Base-by-base conservation (phyloP, 371 early-diverging fungal genomes). In the Batkoa obscura region DNA sequence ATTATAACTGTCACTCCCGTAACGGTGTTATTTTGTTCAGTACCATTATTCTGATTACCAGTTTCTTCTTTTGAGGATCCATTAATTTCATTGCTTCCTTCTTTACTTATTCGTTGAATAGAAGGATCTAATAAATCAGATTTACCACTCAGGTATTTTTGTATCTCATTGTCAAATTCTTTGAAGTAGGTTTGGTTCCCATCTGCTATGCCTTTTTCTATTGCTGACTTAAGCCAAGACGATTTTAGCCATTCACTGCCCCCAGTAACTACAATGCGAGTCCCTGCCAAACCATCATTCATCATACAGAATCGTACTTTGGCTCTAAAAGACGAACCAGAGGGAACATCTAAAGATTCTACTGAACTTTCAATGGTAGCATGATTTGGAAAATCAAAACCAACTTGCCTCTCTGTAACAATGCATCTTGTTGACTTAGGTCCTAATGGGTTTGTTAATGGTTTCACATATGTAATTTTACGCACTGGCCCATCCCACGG, bases 331-430 rank as follows among this genome's bases (percentile, higher is more conserved):
- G 79, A 69, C 23, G 80, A 73, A n/a, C 87, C 88, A 36, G 86
- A 87, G 6, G 94, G 92, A 0, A 92, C 78, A 61, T 84, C 84
- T 1, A 90, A 90, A 12, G 94, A 49, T n/a, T 49, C 50, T 6
- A 49, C 23, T 6, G 50, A n/a, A 3, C 33, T 33, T 12, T 31
- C 33, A 31, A 49, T 33, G 6, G 15, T 49, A 23, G 35, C 33
- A 8, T 33, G 33, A 23, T 49, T 49, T n/a, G 10, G 10, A n/a
- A 15, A 23, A 3, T 12, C 17, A n/a, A n/a, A n/a, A n/a, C n/a
- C n/a, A n/a, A n/a, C 17, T n/a, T 45, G 45, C 4, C 17, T 12
- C n/a, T 49, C 32, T 3, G 8, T 23, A 30, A 49, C 50, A 33
- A 49, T n/a, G n/a, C 50, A 49, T 13, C 50, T 23, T 3, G 50